Evolutionary conservation across 345 rosid genomes (phyloP).

Genomic region (Pugionium dolabratum): DNA sequence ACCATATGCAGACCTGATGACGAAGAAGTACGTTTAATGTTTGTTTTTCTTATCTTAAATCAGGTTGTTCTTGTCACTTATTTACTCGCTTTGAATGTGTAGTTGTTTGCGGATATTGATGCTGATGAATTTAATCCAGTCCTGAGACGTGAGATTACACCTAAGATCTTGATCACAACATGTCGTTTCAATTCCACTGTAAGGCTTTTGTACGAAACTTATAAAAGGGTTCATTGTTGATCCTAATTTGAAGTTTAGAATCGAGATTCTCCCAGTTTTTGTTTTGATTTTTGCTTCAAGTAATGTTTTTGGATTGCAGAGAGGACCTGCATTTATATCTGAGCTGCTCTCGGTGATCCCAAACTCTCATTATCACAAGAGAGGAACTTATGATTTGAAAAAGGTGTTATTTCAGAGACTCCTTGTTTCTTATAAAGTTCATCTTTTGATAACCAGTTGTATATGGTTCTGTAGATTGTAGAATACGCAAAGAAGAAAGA

Average conservation of each 20-base stretch:
- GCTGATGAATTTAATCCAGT: constrained; percentile 80
- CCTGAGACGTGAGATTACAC: constrained; percentile 53
- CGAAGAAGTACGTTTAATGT: constrained; percentile 49
- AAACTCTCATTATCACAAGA: constrained; percentile 67
- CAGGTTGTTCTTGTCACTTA: no score
- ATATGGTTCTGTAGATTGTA: constrained; percentile 57
- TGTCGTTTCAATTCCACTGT: constrained; percentile 86
- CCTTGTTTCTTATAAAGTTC: neutral
- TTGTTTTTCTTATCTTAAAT: no score
- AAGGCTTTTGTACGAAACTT: constrained; percentile 38
- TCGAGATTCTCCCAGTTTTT: no score
- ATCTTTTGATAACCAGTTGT: neutral
- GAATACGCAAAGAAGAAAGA: constrained; percentile 83
- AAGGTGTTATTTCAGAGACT: constrained; percentile 47
- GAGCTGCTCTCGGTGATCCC: constrained; percentile 80
- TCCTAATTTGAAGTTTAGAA: no score
- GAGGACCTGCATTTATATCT: constrained; percentile 81
- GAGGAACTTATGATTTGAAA: constrained; percentile 93
- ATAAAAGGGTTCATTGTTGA: neutral
- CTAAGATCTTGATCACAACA: constrained; percentile 82
- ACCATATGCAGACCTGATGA: constrained; percentile 89
- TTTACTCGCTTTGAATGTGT: no score
- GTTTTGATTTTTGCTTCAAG: neutral
- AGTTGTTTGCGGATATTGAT: constrained; percentile 73
- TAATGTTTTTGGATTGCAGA: constrained; percentile 45